Conservation (phyloP, 805 yeast genomes). For the Nakazawaea wyomingensis region DNA sequence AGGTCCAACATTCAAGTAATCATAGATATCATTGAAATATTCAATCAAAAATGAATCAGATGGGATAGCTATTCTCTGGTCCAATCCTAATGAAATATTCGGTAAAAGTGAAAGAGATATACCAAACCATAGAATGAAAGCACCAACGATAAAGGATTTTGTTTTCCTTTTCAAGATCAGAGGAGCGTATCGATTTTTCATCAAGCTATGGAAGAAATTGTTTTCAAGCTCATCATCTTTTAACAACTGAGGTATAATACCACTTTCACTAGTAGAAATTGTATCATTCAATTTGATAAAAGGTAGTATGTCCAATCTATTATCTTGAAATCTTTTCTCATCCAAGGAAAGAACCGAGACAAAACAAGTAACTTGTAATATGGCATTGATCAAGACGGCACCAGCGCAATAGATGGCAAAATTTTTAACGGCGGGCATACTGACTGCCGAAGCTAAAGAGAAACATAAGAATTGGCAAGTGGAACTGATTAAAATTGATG, state of each 20-base stretch:
- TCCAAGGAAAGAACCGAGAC: constrained; percentile 67
- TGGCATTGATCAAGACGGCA: constrained; percentile 71
- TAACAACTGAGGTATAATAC: constrained; percentile 16
- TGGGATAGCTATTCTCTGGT: constrained; percentile 87
- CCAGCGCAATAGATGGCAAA: constrained; percentile 90
- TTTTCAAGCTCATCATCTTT: constrained; percentile 20
- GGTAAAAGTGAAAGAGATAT: constrained; percentile 69
- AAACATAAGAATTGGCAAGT: constrained; percentile 77
- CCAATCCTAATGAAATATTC: constrained; percentile 69
- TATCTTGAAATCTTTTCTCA: constrained; percentile 53
- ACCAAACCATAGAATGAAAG: constrained; percentile 62
- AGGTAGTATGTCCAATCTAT: constrained; percentile 58
- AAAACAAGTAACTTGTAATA: constrained; percentile 78
- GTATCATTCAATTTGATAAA: constrained; percentile 32
- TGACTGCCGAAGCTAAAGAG: constrained; percentile 68
- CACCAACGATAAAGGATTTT: constrained; percentile 41
- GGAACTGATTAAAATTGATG: constrained; percentile 78
- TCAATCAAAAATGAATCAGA: constrained; percentile 72
- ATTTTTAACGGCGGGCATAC: constrained; percentile 95
- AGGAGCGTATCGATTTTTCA: constrained; percentile 54
- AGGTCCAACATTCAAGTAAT: constrained; percentile 80
- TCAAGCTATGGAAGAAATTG: constrained; percentile 31
- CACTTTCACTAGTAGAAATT: constrained; percentile 6
- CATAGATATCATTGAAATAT: constrained; percentile 73
- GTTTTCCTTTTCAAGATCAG: constrained; percentile 43